Evolutionary conservation across 1,284 basidiomycete genomes (phyloP).

Genomic region (Laetiporus sulphureus): DNA sequence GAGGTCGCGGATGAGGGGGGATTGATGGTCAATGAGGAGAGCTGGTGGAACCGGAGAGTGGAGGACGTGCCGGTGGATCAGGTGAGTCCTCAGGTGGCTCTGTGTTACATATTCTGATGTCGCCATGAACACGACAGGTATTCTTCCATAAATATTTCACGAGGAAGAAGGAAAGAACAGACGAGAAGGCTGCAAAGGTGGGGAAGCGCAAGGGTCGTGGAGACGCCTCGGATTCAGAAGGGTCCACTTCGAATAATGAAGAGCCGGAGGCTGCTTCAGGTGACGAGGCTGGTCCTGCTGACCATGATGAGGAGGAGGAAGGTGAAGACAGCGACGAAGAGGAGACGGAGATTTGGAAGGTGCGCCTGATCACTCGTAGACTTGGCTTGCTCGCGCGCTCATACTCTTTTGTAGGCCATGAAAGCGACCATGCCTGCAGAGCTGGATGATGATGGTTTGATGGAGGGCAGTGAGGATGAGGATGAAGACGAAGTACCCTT

Average conservation of each 20-base stretch:
- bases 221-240: constrained; percentile 18
- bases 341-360: constrained; percentile 82
- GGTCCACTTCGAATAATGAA: no score
- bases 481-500: constrained; percentile 30
- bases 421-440: constrained; percentile 69
- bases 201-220: constrained; percentile 35
- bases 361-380: constrained; percentile 25
- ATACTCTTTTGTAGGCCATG: constrained; percentile 58
- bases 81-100: constrained; percentile 33
- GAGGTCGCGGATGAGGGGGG: constrained; percentile 39
- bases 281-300: constrained; percentile 16
- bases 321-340: constrained; percentile 43
- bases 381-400: not conserved
- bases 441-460: constrained; percentile 34
- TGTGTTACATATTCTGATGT: no score
- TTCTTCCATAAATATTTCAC: constrained; percentile 66
- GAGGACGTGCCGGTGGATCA: constrained; percentile 87
- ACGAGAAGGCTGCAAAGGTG: constrained; percentile 41
- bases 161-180: constrained; percentile 51
- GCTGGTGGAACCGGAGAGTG: constrained; percentile 70
- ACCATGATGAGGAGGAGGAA: constrained; percentile 26
- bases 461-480: constrained; percentile 28
- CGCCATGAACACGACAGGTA: no score
- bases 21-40: constrained; percentile 69
- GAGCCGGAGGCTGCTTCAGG: constrained; percentile 31